phyloP scores from a whole-genome alignment of 805 yeast genomes.

The Kodamaea restingae region DNA sequence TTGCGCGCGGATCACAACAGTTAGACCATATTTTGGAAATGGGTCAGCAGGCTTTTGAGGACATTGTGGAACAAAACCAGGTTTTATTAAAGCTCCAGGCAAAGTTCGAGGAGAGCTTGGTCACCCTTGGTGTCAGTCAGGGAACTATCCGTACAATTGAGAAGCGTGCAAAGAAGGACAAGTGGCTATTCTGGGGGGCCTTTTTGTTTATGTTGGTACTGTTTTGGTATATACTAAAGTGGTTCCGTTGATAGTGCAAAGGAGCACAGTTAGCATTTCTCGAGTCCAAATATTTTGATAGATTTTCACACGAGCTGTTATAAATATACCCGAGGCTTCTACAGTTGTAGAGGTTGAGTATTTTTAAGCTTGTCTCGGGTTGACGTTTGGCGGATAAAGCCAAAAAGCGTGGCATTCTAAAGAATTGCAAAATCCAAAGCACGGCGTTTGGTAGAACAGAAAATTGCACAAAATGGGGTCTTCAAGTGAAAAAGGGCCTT shows the following conservation, averaged over 20 bases:
- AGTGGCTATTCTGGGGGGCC: slow-evolving; percentile 79
- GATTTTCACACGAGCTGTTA: too few relatives aligned
- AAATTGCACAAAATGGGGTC: too few relatives aligned
- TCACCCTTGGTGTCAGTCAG: slow-evolving; percentile 81
- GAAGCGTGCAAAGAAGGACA: slow-evolving; percentile 79
- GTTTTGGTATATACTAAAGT: slow-evolving; percentile 64
- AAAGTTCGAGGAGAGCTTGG: slow-evolving; percentile 62
- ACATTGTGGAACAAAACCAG: slow-evolving; percentile 80
- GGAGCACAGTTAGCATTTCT: too few relatives aligned
- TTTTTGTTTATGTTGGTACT: slow-evolving; percentile 56
- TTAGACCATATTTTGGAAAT: slow-evolving; percentile 86
- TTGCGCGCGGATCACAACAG: slow-evolving; percentile 70
- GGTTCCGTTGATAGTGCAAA: slow-evolving; percentile 52
- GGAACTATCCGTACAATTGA: slow-evolving; percentile 79
- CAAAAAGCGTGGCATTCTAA: too few relatives aligned
- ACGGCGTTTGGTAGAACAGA: too few relatives aligned
- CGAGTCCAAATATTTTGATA: too few relatives aligned
- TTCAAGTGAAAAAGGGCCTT: too few relatives aligned
- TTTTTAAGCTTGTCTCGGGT: too few relatives aligned
- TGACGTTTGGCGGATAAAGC: too few relatives aligned
- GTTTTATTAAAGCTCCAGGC: slow-evolving; percentile 58
- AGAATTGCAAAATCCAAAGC: too few relatives aligned
- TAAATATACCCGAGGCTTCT: too few relatives aligned
- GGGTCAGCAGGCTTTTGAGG: slow-evolving; percentile 83
- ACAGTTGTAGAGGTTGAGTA: too few relatives aligned